Evolutionary conservation across 441 rosid genomes (phyloP).

Genomic region (Macaranga tanarius): DNA sequence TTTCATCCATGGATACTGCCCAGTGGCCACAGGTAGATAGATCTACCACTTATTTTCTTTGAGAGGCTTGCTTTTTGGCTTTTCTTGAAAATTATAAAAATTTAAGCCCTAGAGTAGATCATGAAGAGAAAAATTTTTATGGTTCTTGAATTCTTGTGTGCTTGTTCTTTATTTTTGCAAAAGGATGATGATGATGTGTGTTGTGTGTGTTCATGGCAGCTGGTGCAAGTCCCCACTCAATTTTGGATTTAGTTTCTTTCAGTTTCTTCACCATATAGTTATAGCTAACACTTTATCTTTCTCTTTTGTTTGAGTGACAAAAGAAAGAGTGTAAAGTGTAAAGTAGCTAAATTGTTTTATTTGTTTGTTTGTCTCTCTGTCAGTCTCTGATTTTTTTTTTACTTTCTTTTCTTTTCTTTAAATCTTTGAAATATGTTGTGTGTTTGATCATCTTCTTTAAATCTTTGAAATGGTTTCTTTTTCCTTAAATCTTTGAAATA

Average conservation of each 20-base stretch:
- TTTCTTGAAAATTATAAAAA: neutral
- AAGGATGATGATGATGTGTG: slow-evolving; percentile 20
- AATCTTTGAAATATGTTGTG: slow-evolving; percentile 7
- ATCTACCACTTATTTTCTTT: slow-evolving; percentile 22
- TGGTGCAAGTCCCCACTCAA: slow-evolving; percentile 44
- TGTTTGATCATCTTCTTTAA: slow-evolving; percentile 27
- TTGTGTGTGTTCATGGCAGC: slow-evolving; percentile 32
- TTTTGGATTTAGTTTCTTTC: slow-evolving; percentile 38
- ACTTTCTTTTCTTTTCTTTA: neutral
- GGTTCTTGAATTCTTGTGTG: slow-evolving; percentile 11
- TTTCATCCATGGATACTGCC: slow-evolving; percentile 77
- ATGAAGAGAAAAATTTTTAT: neutral
- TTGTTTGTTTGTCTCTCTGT: slow-evolving; percentile 30
- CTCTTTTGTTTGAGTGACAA: slow-evolving; percentile 32
- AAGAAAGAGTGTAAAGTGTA: slow-evolving; percentile 27
- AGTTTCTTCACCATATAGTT: slow-evolving; percentile 20
- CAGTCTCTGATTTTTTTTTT: neutral
- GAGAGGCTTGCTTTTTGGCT: slow-evolving; percentile 5
- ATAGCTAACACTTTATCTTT: slow-evolving; percentile 24
- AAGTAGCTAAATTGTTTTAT: slow-evolving; percentile 35
- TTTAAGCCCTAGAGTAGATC: slow-evolving; percentile 8
- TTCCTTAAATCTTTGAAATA: neutral
- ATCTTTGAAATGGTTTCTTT: neutral
- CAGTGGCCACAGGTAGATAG: slow-evolving; percentile 90
- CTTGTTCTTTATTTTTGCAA: slow-evolving; percentile 11